Base-by-base conservation (phyloP, 208 protist species). In the Acanthamoeba lugdunensis region DNA sequence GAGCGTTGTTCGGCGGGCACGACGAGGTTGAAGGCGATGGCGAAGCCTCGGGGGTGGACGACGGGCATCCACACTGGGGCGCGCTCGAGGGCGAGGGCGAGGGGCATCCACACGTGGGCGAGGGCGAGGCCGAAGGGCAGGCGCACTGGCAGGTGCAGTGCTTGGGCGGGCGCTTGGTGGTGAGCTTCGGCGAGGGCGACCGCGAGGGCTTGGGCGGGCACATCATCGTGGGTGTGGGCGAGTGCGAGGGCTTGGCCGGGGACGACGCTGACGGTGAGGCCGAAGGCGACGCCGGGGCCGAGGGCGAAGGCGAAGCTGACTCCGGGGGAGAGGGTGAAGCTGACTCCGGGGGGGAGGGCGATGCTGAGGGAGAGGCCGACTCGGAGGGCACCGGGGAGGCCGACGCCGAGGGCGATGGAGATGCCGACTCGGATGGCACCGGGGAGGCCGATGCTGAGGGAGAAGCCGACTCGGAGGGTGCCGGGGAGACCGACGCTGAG, bases 1-100 rank as follows among this genome's bases (percentile, higher is more conserved):
- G 41, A 63, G 79, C 6, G 52, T 87, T 87, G 79, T 87, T 87
- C 33, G 79, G 79, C 23, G 79, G 79, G 28, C 79, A 87, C 52
- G 52, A 56, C 50, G 50, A 18, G 79, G 79, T n/a, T 11, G 79
- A 63, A 45, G 79, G 25, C 25, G 79, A 65, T 2, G 23, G 50
- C 21, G 73, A 52, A 6, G 4, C 73, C 21, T 81, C 18, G 18
- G 73, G 73, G 18, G 14, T 0, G 73, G 30, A 18, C 1, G 73
- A 81, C 21, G 73, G 69, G 18, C 33, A 30, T 28, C 33, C 69
- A 28, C 33, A 30, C 25, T 11, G 23, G 30, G 33, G n/a, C 69
- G 67, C 0, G 50, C 13, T 48, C 37, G 73, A n/a, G 41, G 73
- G 30, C 73, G 73, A 52, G 23, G 73, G 7, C 37, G 71, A 63